Evolutionary conservation across 2,329 filamentous ascomycete genomes (phyloP).

Genomic region (Sarocladiaceae sp.): DNA sequence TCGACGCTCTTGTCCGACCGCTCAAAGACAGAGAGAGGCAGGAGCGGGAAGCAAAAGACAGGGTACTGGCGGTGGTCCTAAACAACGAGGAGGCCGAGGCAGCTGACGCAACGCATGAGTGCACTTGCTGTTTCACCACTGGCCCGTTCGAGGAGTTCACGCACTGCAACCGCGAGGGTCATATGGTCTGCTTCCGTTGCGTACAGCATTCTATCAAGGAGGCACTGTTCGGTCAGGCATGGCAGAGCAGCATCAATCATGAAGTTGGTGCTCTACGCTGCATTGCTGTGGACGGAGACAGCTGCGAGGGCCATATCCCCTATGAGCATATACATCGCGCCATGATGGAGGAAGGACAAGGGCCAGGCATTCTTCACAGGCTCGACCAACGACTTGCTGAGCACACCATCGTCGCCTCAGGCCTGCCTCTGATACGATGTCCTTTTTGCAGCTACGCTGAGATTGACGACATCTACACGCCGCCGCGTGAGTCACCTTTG

Average conservation of each 20-base stretch:
- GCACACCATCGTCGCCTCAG: slow-evolving; percentile 66
- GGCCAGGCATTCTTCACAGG: slow-evolving; percentile 63
- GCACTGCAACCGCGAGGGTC: slow-evolving; percentile 60
- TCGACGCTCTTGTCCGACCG: slow-evolving; percentile 48
- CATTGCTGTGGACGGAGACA: slow-evolving; percentile 64
- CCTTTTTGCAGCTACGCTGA: slow-evolving; percentile 92
- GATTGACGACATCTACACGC: slow-evolving; percentile 69
- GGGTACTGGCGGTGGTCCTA: slow-evolving; percentile 43
- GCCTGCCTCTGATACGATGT: slow-evolving; percentile 72
- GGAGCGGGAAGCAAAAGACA: slow-evolving; percentile 45
- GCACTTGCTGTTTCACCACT: slow-evolving; percentile 70
- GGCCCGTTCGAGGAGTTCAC: slow-evolving; percentile 68
- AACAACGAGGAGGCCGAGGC: slow-evolving; percentile 55
- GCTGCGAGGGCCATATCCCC: slow-evolving; percentile 71
- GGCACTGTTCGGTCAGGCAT: slow-evolving; percentile 88
- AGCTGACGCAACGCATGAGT: slow-evolving; percentile 56
- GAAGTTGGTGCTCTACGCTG: slow-evolving; percentile 72
- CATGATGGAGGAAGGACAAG: slow-evolving; percentile 62
- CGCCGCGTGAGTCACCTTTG: slow-evolving; percentile 46
- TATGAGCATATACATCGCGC: slow-evolving; percentile 65
- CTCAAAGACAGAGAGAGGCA: slow-evolving; percentile 37
- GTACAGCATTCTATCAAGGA: slow-evolving; percentile 77
- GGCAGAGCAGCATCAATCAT: slow-evolving; percentile 71
- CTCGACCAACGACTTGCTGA: slow-evolving; percentile 75
- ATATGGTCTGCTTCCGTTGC: slow-evolving; percentile 76